Evolutionary conservation across 2,329 filamentous ascomycete genomes (phyloP), one percentile per base, ranked within the genome.

Genomic region (Fusarium longipes): DNA sequence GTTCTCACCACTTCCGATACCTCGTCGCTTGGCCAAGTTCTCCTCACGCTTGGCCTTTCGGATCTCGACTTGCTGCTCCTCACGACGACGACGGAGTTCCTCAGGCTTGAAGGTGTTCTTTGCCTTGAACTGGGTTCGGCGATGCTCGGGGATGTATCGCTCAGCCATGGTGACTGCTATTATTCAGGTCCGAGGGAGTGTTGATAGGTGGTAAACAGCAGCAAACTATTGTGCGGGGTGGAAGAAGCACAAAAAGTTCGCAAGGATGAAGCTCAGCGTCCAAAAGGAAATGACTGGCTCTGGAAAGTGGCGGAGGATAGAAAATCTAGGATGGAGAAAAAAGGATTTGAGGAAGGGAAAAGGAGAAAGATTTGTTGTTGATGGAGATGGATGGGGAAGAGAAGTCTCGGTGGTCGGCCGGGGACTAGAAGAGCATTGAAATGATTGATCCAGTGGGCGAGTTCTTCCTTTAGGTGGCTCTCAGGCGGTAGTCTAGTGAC

Each of bases 101-200:
- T 99, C 96, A 75, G 95, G 95, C 89, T 97, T 97, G 87, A 99
- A 98, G 77, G 93, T 93, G 83, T 93, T 95, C 88, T 97, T 97
- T 56, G 96, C 96, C 91, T 99, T 99, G 90, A 97, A 99, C 85
- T 97, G 94, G 72, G 93, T 97, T 79, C 96, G 94, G 81, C 96
- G 93, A 86, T 99, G 96, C 86, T 99, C 96, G 81, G 96, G 96
- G 78, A 99, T 99, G 86, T 97, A 99, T 77, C 96, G 93, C 82
- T 99, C 96, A 81, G 96, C 92, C 96, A 99, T 99, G 83, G 75
- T 90, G 81, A 79, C 79, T 78, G 78, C 57, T 77, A 72, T 70
- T 70, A 59, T 65, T 65, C 60, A 70, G 66, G 53, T 68, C 54
- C 52, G 59, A 63, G 59, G 52, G 60, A 65, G 56, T 58, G 70